Conservation (phyloP, 2,329 filamentous ascomycete species). For the Cercospora nicotianae region DNA sequence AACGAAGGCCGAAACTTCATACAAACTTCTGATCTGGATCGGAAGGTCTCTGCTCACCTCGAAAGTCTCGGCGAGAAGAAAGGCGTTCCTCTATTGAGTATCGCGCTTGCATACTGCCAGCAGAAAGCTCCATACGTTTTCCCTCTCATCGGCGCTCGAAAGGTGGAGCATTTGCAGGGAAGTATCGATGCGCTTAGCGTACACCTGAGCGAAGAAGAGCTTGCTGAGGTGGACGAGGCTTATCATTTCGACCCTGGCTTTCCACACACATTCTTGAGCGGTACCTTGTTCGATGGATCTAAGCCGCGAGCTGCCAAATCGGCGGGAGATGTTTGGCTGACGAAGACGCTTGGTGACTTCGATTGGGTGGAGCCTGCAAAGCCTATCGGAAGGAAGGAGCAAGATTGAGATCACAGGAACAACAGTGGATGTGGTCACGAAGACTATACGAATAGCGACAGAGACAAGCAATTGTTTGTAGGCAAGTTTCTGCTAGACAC, state of each 20-base stretch:
- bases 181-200: conserved; percentile 69
- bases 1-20: not conserved
- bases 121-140: conserved; percentile 38
- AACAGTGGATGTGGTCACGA: not conserved
- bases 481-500: not conserved
- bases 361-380: not conserved
- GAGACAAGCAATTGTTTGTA: not conserved
- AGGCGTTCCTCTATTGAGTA: not conserved
- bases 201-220: conserved; percentile 60
- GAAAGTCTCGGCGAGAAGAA: not conserved
- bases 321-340: not conserved
- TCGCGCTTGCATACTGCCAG: not conserved
- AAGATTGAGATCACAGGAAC: not conserved
- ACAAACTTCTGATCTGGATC: not conserved
- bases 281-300: not conserved
- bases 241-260: conserved; percentile 66
- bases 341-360: not conserved
- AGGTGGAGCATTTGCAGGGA: conserved; percentile 65
- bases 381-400: not conserved
- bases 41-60: not conserved
- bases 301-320: not conserved
- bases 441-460: not conserved
- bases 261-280: conserved; percentile 56
- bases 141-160: conserved; percentile 69
- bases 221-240: conserved; percentile 64